Evolutionary conservation across 2,329 filamentous ascomycete species (phyloP), one percentile per base, ranked within the genome.

Genomic region (Colletotrichum tropicale): DNA sequence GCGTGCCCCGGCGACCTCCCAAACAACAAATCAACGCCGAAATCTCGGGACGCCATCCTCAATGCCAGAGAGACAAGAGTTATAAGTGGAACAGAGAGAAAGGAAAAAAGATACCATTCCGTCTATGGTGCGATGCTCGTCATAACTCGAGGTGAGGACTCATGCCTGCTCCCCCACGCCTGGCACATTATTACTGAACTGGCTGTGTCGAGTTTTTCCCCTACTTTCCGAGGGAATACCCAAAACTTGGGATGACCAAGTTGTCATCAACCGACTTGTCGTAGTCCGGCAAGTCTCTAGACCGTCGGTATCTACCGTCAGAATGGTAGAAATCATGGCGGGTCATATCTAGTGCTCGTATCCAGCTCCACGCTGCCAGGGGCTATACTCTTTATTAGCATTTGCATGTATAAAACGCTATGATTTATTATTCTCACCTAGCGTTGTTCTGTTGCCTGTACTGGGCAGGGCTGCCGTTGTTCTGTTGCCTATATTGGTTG

Each of bases 281-380:
- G 32, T 66, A 34, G 15, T 55, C 6, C 34, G 36, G 24, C 72
- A 13, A 18, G 6, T 34, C 21, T 36, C 36, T 32, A 62, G 72
- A 56, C 66, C 21, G 43, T 65, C 34, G 52, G 66, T 26, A 71
- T 74, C 66, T 65, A 30, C 71, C 26, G 60, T 65, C 48, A 34
- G 61, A 75, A 21, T 26, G 24, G 61, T 21, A 48, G 18, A 71
- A 60, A 61, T 75, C 72, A 75, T 75, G 36, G 21, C 21, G 48
- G 26, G 66, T 74, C 61, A 70, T 69, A 70, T 69, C 66, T 75
- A 77, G 58, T 86, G 83, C 24, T 87, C 86, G 77, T 87, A 87
- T 55, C 86, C 86, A 61, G 86, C 86, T 75, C 86, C 86, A 75
- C 86, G 86, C 78, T 87, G 86, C 86, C 86, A 87, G 30, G 86